Evolutionary conservation across 805 yeast species (phyloP), one percentile per base, ranked within the genome.

Genomic region (Wickerhamiella nectarea): DNA sequence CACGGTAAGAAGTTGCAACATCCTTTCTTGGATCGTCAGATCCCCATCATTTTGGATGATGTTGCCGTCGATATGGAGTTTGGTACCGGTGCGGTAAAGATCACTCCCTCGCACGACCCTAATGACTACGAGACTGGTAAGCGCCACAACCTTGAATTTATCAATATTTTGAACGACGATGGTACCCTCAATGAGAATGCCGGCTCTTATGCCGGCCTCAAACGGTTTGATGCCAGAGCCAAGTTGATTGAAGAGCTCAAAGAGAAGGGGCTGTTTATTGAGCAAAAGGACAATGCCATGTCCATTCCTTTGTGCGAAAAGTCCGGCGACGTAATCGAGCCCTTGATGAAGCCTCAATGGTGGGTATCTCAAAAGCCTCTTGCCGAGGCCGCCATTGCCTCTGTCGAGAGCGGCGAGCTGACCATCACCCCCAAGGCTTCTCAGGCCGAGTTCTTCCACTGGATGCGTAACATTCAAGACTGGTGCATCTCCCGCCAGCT

Each of bases 71-170:
- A 91, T 64, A 91, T 91, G 97, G 94, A 83, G 63, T 91, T 91
- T 55, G 98, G 98, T 73, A 91, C 98, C 50, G 98, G 98, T 79
- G 98, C 98, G 39, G 98, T 91, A 50, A 91, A 91, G 68, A 91
- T 91, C 61, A 91, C 98, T 11, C 98, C 98, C 48, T 96, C 95
- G 36, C 98, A 91, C 65, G 98, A 91, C 67, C 81, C 78, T 57
- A 91, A 91, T 72, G 98, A 91, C 84, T 86, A 84, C 73, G 73
- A 70, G 59, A 85, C 95, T 44, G 98, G 98, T 69, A 87, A 83
- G 69, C 86, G 98, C 69, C 83, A 85, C 64, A 69, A 75, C 58
- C 72, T 91, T 56, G 95, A 85, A 61, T 75, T 85, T 57, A 73
- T 91, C 66, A 87, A 85, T 66, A 86, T 91, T 52, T 69, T 82